Evolutionary conservation across 2,329 filamentous ascomycete species (phyloP), one percentile per base, ranked within the genome.

Genomic region (Cladosporium sp.): DNA sequence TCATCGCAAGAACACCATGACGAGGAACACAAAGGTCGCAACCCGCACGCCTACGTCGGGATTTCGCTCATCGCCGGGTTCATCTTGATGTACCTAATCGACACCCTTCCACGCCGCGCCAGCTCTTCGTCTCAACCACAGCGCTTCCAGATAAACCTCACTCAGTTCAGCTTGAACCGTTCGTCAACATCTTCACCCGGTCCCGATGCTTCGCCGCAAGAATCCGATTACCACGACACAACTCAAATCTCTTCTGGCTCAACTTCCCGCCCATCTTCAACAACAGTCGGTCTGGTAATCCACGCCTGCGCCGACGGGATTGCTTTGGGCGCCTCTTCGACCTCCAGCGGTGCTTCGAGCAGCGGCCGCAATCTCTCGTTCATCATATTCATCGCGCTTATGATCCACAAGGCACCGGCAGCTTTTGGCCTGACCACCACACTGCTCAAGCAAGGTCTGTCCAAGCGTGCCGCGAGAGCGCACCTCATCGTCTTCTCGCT

Each of bases 271-370:
- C 78, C 75, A n/a, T 78, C 71, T 51, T 80, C 11, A 65, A 83
- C 94, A 2, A 99, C 95, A 0, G 90, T 92, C 0, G 95, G 95
- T 0, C 83, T 99, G n/a, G 91, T 98, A 5, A 98, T 99, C 66
- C 95, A 99, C 77, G 92, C 95, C 0, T 91, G 92, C 2, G 94
- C 95, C 2, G 95, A 99, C 74, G 95, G 95, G 18, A 97, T 99
- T 68, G 95, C 95, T 2, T 89, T 99, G 80, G 95, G 95, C 26
- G 95, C 95, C 28, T 97, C 93, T 0, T 92, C 80, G 2, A 79
- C 80, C 4, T 75, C 92, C 0, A 90, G 78, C 1, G 77, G 78
- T 14, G 74, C 88, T 3, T 83, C 87, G 2, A 89, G 92, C 71
- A 87, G 87, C 68, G 89, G 92, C 71, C 87, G 87, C 68, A 90